A percentile compares a stretch with the other conserved stretches of the same genome.
Conservation (phyloP, 2,329 filamentous ascomycete genomes). For the Verticillium longisporum region DNA sequence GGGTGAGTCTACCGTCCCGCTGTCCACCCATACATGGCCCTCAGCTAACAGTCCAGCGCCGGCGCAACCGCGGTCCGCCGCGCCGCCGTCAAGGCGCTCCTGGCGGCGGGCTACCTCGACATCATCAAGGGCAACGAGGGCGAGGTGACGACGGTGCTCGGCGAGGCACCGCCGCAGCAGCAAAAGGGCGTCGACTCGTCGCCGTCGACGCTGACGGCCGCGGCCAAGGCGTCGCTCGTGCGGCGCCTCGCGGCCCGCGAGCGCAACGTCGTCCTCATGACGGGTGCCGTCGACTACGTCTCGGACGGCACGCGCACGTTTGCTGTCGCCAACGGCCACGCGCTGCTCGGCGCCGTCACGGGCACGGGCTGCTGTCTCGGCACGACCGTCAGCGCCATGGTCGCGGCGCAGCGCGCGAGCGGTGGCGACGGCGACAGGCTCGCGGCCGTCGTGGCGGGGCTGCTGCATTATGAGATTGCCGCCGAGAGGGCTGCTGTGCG, state of each 20-base stretch:
- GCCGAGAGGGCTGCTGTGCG: slow-evolving; percentile 64
- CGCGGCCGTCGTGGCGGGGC: slow-evolving; percentile 63
- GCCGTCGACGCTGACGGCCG: slow-evolving; percentile 39
- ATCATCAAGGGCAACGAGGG: slow-evolving; percentile 93
- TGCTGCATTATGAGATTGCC: slow-evolving; percentile 70
- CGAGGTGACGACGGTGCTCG: slow-evolving; percentile 71
- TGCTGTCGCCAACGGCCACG: slow-evolving; percentile 70
- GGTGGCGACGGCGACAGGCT: slow-evolving; percentile 49
- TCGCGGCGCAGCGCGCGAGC: slow-evolving; percentile 46
- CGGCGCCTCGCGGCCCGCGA: slow-evolving; percentile 59
- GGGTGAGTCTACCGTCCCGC: slow-evolving; percentile 43
- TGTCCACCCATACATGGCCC: not conserved
- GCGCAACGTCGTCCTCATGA: slow-evolving; percentile 72
- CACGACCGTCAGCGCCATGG: slow-evolving; percentile 68
- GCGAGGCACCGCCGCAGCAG: slow-evolving; percentile 36
- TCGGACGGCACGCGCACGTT: slow-evolving; percentile 66
- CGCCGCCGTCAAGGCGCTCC: slow-evolving; percentile 61
- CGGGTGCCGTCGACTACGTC: slow-evolving; percentile 69
- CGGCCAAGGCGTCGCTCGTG: slow-evolving; percentile 54
- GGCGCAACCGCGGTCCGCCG: slow-evolving; percentile 46
- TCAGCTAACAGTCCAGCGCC: slow-evolving; percentile 1
- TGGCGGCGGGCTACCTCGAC: slow-evolving; percentile 70
- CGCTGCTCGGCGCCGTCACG: slow-evolving; percentile 62
- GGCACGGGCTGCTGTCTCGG: slow-evolving; percentile 83
- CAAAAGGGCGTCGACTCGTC: slow-evolving; percentile 84